Base-by-base conservation (phyloP, 2,329 filamentous ascomycete genomes). In the Parasarocladium wereldwijsianum region DNA sequence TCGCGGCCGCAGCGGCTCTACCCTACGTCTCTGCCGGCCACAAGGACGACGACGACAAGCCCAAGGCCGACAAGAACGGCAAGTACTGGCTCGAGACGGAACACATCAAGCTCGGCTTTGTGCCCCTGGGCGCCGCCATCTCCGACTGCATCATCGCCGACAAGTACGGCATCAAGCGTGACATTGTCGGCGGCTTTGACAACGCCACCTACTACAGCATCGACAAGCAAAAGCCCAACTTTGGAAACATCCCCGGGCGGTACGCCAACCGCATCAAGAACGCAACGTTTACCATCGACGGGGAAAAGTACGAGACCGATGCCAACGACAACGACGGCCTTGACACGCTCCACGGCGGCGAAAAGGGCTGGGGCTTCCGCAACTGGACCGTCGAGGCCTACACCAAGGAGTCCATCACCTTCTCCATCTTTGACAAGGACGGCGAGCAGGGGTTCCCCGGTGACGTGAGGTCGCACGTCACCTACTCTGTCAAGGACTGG, bases 231-330 rank as follows among this genome's bases (percentile, higher is more conserved):
- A 79, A 85, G 49, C 72, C 69, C 29, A 77, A 84, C 58, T 74
- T 79, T 39, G 80, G 77, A 34, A 60, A 72, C 42, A 71, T 86
- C 1, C 77, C 77, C 1, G 79, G 78, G 26, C 73, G 80, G 32
- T 86, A 86, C 47, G 80, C 80, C 34, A 86, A 86, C 51, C 74
- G 80, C 39, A 85, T 85, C 60, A 73, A 71, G 61, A 84, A 85
- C 59, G 75, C 70, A 50, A 76, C 66, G 5, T 83, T 83, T 44
- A 62, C 57, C 35, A 70, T 83, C 34, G 76, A 81, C 40, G 76
- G 73, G 31, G 52, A 55, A 32, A 56, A 50, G 4, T 81, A 70
- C 50, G 51, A 75, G 36, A 54, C 79, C 32, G 43, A 56, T 21
- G 57, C 74, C 28, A 83, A 83, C 49, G 76, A 77, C 49, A 66